Evolutionary conservation across 1,284 basidiomycete species (phyloP).

Genomic region (Psilocybe mexicana): DNA sequence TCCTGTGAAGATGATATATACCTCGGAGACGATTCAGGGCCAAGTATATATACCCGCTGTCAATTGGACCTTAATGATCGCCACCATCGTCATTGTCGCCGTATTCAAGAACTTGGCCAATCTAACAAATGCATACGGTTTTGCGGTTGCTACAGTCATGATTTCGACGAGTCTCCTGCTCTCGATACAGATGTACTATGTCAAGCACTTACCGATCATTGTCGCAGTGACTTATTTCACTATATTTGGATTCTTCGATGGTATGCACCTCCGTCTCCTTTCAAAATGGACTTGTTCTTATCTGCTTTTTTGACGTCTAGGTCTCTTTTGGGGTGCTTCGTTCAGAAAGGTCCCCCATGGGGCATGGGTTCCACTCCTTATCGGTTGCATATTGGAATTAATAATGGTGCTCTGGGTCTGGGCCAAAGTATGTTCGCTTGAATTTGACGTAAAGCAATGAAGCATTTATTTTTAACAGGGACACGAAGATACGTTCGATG

Average conservation of each 20-base stretch:
- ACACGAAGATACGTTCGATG: slow-evolving; percentile 63
- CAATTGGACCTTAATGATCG: slow-evolving; percentile 60
- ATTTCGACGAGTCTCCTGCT: slow-evolving; percentile 59
- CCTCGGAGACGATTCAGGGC: slow-evolving; percentile 58
- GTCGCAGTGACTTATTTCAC: slow-evolving; percentile 51
- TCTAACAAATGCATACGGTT: slow-evolving; percentile 52
- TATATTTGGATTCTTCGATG: slow-evolving; percentile 62
- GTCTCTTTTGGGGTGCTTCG: slow-evolving; percentile 62
- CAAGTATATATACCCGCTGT: slow-evolving; percentile 65
- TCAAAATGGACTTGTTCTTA: neutral
- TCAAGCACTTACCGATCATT: slow-evolving; percentile 50
- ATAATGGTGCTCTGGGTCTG: slow-evolving; percentile 66
- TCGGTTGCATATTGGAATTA: slow-evolving; percentile 50
- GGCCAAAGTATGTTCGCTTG: slow-evolving; percentile 45
- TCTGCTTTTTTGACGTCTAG: slow-evolving; percentile 22
- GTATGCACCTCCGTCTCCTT: slow-evolving; percentile 32
- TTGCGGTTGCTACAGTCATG: slow-evolving; percentile 66
- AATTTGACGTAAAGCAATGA: neutral
- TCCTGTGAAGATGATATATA: slow-evolving; percentile 58
- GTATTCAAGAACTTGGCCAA: slow-evolving; percentile 54
- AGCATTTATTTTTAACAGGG: slow-evolving; percentile 29
- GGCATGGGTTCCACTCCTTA: slow-evolving; percentile 64
- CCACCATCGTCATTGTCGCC: slow-evolving; percentile 55
- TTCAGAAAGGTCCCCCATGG: slow-evolving; percentile 62
- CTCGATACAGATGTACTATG: slow-evolving; percentile 56